phyloP scores from a whole-genome alignment of 1,284 basidiomycete genomes.

The Sporisorium iseilematis-ciliati region DNA sequence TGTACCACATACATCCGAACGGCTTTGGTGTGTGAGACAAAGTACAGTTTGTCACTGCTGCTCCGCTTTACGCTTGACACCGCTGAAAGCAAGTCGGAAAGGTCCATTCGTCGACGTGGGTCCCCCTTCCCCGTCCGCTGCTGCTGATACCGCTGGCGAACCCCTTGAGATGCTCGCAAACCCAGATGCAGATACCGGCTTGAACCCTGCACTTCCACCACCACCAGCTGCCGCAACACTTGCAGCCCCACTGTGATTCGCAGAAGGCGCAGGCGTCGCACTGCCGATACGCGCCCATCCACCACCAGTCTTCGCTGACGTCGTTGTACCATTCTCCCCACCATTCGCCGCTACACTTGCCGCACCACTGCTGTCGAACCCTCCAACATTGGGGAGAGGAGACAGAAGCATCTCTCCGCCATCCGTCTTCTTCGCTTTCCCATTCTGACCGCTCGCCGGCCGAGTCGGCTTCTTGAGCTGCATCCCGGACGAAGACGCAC shows the following conservation, averaged over 20 bases:
- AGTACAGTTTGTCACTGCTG: slow-evolving; percentile 2
- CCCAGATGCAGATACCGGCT: slow-evolving; percentile 11
- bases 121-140: background rate
- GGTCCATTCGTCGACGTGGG: slow-evolving; percentile 7
- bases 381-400: background rate
- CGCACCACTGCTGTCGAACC: slow-evolving; percentile 7
- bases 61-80: slow-evolving; percentile 36
- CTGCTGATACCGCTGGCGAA: slow-evolving; percentile 7
- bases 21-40: too few relatives aligned
- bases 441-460: background rate
- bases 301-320: slow-evolving; percentile 23
- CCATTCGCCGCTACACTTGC: slow-evolving; percentile 11
- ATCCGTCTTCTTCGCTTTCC: slow-evolving; percentile 10
- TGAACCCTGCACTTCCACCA: slow-evolving; percentile 15
- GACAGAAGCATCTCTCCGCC: slow-evolving; percentile 17
- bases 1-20: background rate
- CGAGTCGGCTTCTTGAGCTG: slow-evolving; percentile 30
- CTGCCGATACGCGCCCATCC: slow-evolving; percentile 47
- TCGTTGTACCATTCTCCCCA: slow-evolving; percentile 10
- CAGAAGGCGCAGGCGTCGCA: slow-evolving; percentile 29
- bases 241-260: background rate
- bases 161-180: background rate
- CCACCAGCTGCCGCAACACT: background rate
- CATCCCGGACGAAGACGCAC: slow-evolving; percentile 8
- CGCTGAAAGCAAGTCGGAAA: slow-evolving; percentile 29